Evolutionary conservation across 2,329 filamentous ascomycete genomes (phyloP).

Genomic region (Paradendryphiella salina): DNA sequence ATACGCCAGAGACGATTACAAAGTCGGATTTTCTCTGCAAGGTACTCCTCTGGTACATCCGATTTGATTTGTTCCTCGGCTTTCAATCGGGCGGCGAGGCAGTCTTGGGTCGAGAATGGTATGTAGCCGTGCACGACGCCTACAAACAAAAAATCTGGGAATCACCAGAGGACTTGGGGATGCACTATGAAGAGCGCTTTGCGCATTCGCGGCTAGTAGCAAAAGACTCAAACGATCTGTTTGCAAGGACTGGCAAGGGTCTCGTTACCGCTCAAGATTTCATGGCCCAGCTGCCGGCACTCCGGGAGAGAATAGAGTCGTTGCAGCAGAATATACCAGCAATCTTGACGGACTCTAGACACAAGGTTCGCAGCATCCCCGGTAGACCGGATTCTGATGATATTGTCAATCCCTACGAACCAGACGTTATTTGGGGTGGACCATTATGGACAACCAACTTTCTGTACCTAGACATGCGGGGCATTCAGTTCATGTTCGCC

Average conservation of each 20-base stretch:
- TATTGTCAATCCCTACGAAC: constrained; percentile 73
- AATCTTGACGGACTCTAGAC: constrained; percentile 62
- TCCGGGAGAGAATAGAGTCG: constrained; percentile 48
- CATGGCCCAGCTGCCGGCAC: constrained; percentile 58
- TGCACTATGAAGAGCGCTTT: constrained; percentile 68
- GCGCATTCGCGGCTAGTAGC: constrained; percentile 72
- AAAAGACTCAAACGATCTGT: constrained; percentile 77
- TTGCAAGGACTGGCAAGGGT: constrained; percentile 67
- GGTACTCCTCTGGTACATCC: constrained; percentile 84
- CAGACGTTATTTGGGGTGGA: constrained; percentile 67
- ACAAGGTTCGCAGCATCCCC: constrained; percentile 67
- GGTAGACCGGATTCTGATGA: constrained; percentile 62
- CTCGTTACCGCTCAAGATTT: constrained; percentile 69
- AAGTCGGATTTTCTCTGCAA: constrained; percentile 71
- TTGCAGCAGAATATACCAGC: constrained; percentile 61
- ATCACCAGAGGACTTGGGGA: constrained; percentile 65
- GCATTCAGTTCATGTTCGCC: constrained; percentile 77
- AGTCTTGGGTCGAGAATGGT: constrained; percentile 77
- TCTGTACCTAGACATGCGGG: constrained; percentile 74
- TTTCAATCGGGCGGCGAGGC: constrained; percentile 80
- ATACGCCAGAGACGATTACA: constrained; percentile 74
- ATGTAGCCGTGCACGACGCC: constrained; percentile 65
- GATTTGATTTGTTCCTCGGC: constrained; percentile 83
- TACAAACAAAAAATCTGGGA: constrained; percentile 62
- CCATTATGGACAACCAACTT: constrained; percentile 76